Conservation (phyloP, 164 flowering plant species). For the Piper longum region DNA sequence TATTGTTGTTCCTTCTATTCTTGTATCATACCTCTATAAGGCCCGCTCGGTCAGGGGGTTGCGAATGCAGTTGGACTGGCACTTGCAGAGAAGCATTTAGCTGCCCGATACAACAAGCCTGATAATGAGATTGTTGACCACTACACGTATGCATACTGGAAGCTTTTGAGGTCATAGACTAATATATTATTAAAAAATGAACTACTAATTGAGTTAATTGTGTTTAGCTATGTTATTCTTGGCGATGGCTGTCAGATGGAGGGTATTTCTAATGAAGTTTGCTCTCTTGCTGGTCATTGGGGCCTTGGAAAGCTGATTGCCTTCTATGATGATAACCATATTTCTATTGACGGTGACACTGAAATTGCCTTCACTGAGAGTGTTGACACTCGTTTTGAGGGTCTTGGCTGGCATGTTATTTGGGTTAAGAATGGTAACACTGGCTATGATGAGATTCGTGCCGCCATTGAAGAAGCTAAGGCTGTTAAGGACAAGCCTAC, state of each 20-base stretch:
- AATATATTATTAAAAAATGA: no score
- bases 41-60: slow-evolving; percentile 98
- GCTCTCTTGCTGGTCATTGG: slow-evolving; percentile 95
- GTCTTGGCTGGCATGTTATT: slow-evolving; percentile 93
- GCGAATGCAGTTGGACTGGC: slow-evolving; percentile 98
- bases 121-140: slow-evolving; percentile 83
- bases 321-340: slow-evolving; percentile 96
- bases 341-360: slow-evolving; percentile 92
- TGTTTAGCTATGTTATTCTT: slow-evolving; percentile 50
- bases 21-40: slow-evolving; percentile 17
- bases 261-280: slow-evolving; percentile 84
- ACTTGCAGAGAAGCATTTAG: slow-evolving; percentile 95
- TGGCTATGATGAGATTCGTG: slow-evolving; percentile 93
- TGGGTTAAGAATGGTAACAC: slow-evolving; percentile 97
- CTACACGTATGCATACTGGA: slow-evolving; percentile 51
- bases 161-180: background rate
- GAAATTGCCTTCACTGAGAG: slow-evolving; percentile 92
- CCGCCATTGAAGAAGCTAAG: slow-evolving; percentile 92
- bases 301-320: slow-evolving; percentile 97
- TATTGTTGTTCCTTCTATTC: background rate
- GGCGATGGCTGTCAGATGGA: slow-evolving; percentile 99
- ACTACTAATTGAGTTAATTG: background rate
- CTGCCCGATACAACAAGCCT: slow-evolving; percentile 90
- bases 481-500: slow-evolving; percentile 89
- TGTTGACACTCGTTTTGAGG: slow-evolving; percentile 84